Evolutionary conservation across 1,284 basidiomycete genomes (phyloP).

Genomic region (Amylostereum areolatum): DNA sequence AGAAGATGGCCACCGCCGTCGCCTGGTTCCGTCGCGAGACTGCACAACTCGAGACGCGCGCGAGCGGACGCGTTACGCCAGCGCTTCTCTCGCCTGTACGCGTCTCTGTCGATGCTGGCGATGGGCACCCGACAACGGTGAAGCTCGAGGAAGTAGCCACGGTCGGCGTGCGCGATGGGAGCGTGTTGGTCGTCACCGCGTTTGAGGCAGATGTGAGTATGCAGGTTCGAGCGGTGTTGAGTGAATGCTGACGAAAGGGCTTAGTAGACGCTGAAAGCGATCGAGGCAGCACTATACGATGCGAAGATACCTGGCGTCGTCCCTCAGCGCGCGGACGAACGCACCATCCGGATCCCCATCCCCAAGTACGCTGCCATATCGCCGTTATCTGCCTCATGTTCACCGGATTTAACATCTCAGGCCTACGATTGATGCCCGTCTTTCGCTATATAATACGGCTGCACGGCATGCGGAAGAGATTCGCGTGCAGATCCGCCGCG

Average conservation of each 20-base stretch:
- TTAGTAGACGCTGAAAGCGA: conserved; percentile 64
- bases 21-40: conserved; percentile 72
- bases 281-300: conserved; percentile 66
- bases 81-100: conserved; percentile 63
- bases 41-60: conserved; percentile 60
- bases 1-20: conserved; percentile 55
- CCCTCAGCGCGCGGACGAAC: conserved; percentile 61
- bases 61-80: conserved; percentile 69
- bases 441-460: conserved; percentile 45
- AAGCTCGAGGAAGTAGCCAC: conserved; percentile 67
- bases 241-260: background rate
- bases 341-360: conserved; percentile 72
- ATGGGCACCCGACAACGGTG: conserved; percentile 16
- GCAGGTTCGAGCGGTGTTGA: conserved; percentile 2
- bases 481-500: conserved; percentile 65
- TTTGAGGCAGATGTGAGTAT: conserved; percentile 66
- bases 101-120: conserved; percentile 38
- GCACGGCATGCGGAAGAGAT: conserved; percentile 67
- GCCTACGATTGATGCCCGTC: conserved; percentile 68
- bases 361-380: conserved; percentile 49
- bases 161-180: conserved; percentile 71
- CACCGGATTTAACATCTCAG: conserved; percentile 28
- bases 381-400: background rate
- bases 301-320: conserved; percentile 65
- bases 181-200: conserved; percentile 61